Percentiles rank a stretch among this genome's conserved stretches.
phyloP scores from a whole-genome alignment of 225 moss, liverwort and hornwort species.

The Rhytidiadelphus loreus region DNA sequence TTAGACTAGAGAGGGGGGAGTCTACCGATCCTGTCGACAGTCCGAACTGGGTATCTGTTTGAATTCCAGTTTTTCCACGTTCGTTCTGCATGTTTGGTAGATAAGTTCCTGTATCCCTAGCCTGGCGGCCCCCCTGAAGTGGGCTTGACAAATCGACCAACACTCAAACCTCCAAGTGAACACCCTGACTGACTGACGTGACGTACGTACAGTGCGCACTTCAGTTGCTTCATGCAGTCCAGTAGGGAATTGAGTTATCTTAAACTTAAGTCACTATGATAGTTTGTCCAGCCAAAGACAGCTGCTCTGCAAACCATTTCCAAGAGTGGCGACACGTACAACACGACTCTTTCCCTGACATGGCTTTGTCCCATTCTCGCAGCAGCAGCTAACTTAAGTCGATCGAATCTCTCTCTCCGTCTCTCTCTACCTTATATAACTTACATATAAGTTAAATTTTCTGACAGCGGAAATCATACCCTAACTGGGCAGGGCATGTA shows the following conservation, averaged over 20 bases:
- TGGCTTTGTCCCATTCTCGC: not conserved
- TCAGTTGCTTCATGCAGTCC: not conserved
- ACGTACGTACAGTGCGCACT: not conserved
- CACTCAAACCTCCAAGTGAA: no score
- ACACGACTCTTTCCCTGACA: not conserved
- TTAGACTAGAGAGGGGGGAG: no score
- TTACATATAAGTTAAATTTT: not conserved
- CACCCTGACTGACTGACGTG: not conserved
- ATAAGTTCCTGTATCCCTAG: no score
- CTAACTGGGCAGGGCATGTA: not conserved
- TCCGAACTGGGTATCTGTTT: no score
- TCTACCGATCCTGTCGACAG: no score
- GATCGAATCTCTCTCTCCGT: not conserved
- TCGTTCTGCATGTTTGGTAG: not conserved
- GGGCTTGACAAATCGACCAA: not conserved
- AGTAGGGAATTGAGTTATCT: not conserved
- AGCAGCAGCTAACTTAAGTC: no score
- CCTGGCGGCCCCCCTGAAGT: not conserved
- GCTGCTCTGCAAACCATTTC: not conserved
- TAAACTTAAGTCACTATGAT: not conserved
- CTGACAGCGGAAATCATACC: not conserved
- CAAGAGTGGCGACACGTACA: not conserved
- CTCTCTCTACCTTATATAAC: not conserved
- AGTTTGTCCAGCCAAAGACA: not conserved
- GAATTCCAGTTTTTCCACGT: not conserved